A percentile compares a stretch with the other conserved stretches of the same genome.
phyloP scores from a whole-genome alignment of 306 rosid genomes.

The Luffa acutangula region DNA sequence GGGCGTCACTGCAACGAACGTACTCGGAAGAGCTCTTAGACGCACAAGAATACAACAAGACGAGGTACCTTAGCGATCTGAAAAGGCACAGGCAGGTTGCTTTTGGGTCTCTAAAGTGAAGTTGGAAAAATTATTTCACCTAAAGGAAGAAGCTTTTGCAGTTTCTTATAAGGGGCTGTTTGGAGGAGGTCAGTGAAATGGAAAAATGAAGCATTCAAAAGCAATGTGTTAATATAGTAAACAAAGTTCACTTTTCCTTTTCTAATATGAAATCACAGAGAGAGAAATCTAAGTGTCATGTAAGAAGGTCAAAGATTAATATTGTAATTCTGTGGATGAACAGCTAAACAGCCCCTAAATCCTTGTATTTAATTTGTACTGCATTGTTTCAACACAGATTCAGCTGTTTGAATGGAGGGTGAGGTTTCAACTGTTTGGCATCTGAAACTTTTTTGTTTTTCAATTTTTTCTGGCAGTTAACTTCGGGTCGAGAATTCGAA shows the following conservation, averaged over 20 bases:
- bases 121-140: not conserved
- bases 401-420: not conserved
- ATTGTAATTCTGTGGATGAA: not conserved
- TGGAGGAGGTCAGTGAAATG: not conserved
- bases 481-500: too few species aligned
- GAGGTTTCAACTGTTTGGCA: not conserved
- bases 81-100: slow-evolving; percentile 42
- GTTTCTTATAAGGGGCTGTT: not conserved
- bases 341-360: not conserved
- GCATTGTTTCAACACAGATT: not conserved
- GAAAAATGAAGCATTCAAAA: not conserved
- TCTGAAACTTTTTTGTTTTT: not conserved
- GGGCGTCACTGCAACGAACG: slow-evolving; percentile 36
- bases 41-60: slow-evolving; percentile 72
- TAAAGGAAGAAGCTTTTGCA: not conserved
- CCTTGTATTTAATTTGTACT: not conserved
- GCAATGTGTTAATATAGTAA: not conserved
- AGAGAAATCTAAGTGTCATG: not conserved
- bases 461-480: too few species aligned
- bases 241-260: not conserved
- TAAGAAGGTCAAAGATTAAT: not conserved
- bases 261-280: not conserved
- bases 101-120: slow-evolving; percentile 22
- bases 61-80: slow-evolving; percentile 53
- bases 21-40: slow-evolving; percentile 76